Percentiles rank a stretch among this genome's conserved stretches.
These are phyloP conservation scores for Fusarium nurragi DNA, from an alignment of 2,329 filamentous ascomycete genomes.

Conservation along the genomic window DNA sequence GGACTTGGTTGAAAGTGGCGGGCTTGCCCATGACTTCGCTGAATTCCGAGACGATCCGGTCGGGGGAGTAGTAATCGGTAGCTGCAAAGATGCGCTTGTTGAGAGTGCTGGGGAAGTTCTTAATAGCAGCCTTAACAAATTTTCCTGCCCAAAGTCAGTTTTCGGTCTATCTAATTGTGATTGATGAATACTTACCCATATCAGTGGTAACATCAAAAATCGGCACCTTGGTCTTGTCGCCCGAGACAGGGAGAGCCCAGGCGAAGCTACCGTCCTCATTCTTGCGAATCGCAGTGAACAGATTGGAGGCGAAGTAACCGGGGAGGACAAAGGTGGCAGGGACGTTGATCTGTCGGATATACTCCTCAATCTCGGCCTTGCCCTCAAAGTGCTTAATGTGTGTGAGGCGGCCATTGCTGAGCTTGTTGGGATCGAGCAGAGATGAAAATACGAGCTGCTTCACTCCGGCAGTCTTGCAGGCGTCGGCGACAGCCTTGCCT, in stretches of 20 bases:
- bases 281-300: slow-evolving; percentile 44
- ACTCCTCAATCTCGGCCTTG: slow-evolving; percentile 66
- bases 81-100: slow-evolving; percentile 52
- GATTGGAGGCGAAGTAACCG: slow-evolving; percentile 65
- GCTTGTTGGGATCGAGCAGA: slow-evolving; percentile 52
- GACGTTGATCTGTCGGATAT: slow-evolving; percentile 61
- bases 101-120: slow-evolving; percentile 36
- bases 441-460: slow-evolving; percentile 60
- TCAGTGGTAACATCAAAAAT: slow-evolving; percentile 52
- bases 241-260: slow-evolving; percentile 44
- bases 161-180: fast-evolving
- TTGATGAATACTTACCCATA: slow-evolving; percentile 47
- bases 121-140: slow-evolving; percentile 50
- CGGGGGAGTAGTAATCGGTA: slow-evolving; percentile 49
- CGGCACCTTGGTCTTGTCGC: slow-evolving; percentile 49
- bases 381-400: slow-evolving; percentile 63
- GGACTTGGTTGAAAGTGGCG: slow-evolving; percentile 45
- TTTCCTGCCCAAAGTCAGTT: slow-evolving; percentile 33
- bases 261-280: slow-evolving; percentile 45
- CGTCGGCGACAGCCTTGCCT: slow-evolving; percentile 59
- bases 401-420: slow-evolving; percentile 50
- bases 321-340: slow-evolving; percentile 62
- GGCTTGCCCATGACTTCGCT: slow-evolving; percentile 49
- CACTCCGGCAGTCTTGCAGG: slow-evolving; percentile 54
- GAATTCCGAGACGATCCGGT: slow-evolving; percentile 48